Percentiles rank a stretch among this genome's conserved stretches.
Evolutionary conservation across 2,329 filamentous ascomycete genomes (phyloP).

Genomic region (Fusarium sp.): DNA sequence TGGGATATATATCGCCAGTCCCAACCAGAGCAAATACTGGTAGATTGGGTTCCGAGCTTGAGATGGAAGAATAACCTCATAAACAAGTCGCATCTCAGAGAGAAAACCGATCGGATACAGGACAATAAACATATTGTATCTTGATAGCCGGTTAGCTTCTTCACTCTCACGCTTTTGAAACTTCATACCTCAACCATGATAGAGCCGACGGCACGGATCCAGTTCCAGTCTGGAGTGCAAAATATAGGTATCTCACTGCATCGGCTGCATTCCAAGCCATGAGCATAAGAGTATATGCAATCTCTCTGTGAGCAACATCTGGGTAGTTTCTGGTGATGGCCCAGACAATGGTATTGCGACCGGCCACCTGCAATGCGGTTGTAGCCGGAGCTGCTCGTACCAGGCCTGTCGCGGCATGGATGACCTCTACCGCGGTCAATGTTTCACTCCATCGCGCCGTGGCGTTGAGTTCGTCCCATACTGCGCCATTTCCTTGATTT

Average conservation of each 20-base stretch:
- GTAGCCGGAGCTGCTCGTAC: slow-evolving; percentile 40
- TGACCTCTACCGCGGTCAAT: slow-evolving; percentile 29
- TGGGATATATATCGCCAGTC: slow-evolving; percentile 28
- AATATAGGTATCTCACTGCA: slow-evolving; percentile 40
- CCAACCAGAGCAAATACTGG: slow-evolving; percentile 44
- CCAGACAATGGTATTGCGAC: slow-evolving; percentile 46
- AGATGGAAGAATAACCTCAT: slow-evolving; percentile 39
- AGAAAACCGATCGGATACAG: slow-evolving; percentile 40
- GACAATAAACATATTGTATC: slow-evolving; percentile 43
- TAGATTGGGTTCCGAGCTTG: slow-evolving; percentile 28
- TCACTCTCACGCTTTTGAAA: accelerated
- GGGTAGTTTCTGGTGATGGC: slow-evolving; percentile 46
- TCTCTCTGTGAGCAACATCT: slow-evolving; percentile 26
- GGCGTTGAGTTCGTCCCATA: slow-evolving; percentile 37
- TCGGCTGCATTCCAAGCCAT: slow-evolving; percentile 43
- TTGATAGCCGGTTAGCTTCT: not conserved
- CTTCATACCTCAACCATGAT: slow-evolving; percentile 40
- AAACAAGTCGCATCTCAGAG: slow-evolving; percentile 41
- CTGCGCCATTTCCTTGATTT: slow-evolving; percentile 22
- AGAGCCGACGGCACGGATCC: slow-evolving; percentile 20
- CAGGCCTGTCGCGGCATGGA: slow-evolving; percentile 30
- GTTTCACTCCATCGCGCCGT: slow-evolving; percentile 43
- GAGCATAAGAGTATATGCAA: slow-evolving; percentile 41
- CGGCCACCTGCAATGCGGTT: slow-evolving; percentile 41
- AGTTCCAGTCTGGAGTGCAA: slow-evolving; percentile 33